Evolutionary conservation across 2,329 filamentous ascomycete species (phyloP), one percentile per base, ranked within the genome.

Genomic region (Ceratocystis cubensis): DNA sequence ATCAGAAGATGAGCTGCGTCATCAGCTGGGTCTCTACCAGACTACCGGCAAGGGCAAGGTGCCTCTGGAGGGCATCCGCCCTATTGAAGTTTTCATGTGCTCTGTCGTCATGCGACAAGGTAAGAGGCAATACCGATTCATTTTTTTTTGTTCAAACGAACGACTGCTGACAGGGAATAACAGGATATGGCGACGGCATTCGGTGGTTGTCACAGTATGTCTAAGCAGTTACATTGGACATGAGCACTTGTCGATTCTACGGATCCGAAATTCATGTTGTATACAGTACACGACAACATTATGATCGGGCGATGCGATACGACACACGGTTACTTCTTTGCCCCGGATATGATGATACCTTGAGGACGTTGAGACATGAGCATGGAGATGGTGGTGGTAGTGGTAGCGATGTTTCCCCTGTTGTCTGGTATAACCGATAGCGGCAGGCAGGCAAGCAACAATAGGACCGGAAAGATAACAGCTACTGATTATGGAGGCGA

Each of bases 41-140:
- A 96, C 92, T 66, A 96, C 91, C 69, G 92, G 92, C 73, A 96
- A 96, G 84, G 91, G 91, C 78, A 96, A 95, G 83, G 87, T 95
- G 69, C 89, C 88, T 70, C 82, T 94, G 71, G 92, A 96, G 81
- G 91, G 91, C 44, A 96, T 96, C 77, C 83, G 92, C 72, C 91
- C 92, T 28, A 93, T 99, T 74, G 94, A 99, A 83, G 85, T 97
- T 70, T 97, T 97, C 79, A 96, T 99, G 94, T 97, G 92, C 84
- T 96, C 90, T 73, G 92, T 97, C 71, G 93, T 97, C 70, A 96
- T 96, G 91, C 85, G 93, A 77, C 93, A 97, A 82, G 94, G 85
- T 88, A 72, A 72, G 82, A 78, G 37, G 37, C 33, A 37, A 48
- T 37, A 5, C 13, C 7, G 69, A 37, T 17, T 6, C 53, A 63